Percentiles rank a stretch among this genome's conserved stretches.
phyloP scores from a whole-genome alignment of 345 rosid genomes.

The Cardamine occulta region DNA sequence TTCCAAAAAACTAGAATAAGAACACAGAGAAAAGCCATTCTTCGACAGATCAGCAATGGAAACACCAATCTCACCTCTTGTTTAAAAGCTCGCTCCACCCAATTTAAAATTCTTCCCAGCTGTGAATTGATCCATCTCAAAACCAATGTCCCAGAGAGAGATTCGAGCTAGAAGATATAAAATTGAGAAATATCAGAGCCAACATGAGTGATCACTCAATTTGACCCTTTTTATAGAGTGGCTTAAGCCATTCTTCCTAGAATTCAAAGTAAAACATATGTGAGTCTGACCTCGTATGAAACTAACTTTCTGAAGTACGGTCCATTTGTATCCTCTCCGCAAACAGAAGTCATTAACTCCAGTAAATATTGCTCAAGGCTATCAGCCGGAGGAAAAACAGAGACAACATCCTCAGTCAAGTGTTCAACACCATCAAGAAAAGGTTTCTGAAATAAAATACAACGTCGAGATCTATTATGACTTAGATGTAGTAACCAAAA shows the following conservation, averaged over 20 bases:
- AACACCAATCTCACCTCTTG: conserved; percentile 68
- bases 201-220: conserved; percentile 13
- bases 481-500: conserved; percentile 27
- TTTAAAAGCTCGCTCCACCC: conserved; percentile 95
- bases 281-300: conserved; percentile 72
- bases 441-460: conserved; percentile 73
- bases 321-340: conserved; percentile 67
- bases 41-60: conserved; percentile 2
- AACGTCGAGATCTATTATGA: conserved; percentile 30
- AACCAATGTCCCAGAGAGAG: conserved; percentile 89
- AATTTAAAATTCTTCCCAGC: conserved; percentile 81
- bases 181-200: conserved; percentile 23
- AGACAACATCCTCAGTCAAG: conserved; percentile 86
- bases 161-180: conserved; percentile 62
- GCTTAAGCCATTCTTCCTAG: conserved; percentile 20
- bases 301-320: conserved; percentile 65
- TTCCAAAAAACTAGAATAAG: conserved; percentile 3
- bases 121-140: conserved; percentile 96
- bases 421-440: conserved; percentile 87
- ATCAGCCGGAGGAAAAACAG: conserved; percentile 93
- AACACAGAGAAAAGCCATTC: conserved; percentile 18
- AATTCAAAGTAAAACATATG: conserved; percentile 19
- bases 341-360: conserved; percentile 60
- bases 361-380: conserved; percentile 84
- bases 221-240: conserved; percentile 7